Evolutionary conservation across 306 rosid species (phyloP), one percentile per base, ranked within the genome.

Genomic region (apple (Malus domestica)): DNA sequence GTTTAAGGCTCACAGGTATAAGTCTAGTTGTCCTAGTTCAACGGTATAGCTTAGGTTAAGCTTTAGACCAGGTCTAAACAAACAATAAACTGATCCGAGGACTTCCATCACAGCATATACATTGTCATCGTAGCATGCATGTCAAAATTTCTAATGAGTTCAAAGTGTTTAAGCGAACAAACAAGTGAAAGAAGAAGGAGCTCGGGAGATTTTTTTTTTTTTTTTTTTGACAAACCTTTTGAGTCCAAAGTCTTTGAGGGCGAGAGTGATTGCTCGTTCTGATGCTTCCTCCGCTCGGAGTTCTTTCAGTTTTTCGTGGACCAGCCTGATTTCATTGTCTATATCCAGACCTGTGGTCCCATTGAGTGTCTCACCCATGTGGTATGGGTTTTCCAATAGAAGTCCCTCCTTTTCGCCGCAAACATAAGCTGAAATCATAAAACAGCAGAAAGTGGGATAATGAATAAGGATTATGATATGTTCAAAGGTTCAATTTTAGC

Each of bases 361-460:
- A 75, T 91, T 91, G 2, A 94, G 84, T 29, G 96, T 78, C 22
- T 89, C 91, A 6, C 97, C 95, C 77, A 86, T 76, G 42, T 54
- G 55, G 76, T 63, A 86, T 2, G 95, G 89, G 9, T 42, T 82
- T 74, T 92, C 98, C 3, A 77, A 72, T 25, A 94, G 84, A 1
- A 94, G 82, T 16, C 97, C 97, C 15, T 46, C 87, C 76, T 58
- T 87, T 79, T 94, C 98, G 2, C 98, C 96, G 35, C 82, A 87
- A 2, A 94, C 93, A 76, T 90, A 94, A 49, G 97, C 97, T 94
- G 85, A 70, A 45, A 45, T 64, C 13, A 16, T 10, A 38, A 29
- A 57, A n/a, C 1, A 38, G 9, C 42, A 16, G 20, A 6, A 8
- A 16, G 55, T 51, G 55, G 55, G 55, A 51, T 15, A 51, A 15